These are phyloP conservation scores for Haematococcus sp. DNA, from an alignment of 139 green algal genomes.

Conservation along the genomic window DNA sequence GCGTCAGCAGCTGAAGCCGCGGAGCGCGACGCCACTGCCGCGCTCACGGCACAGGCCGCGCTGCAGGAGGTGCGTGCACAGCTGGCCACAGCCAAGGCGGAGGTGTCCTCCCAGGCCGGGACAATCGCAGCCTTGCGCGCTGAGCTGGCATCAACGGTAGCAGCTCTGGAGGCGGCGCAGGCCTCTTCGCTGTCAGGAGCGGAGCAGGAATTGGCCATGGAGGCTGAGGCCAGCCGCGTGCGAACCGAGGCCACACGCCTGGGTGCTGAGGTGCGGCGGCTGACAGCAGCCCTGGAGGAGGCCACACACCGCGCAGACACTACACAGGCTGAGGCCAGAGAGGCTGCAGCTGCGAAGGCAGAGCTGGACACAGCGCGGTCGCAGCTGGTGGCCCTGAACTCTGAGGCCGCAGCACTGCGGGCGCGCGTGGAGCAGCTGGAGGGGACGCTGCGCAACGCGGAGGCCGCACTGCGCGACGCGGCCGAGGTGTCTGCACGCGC, in stretches of 20 bases:
- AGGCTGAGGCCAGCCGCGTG: conserved; percentile 14
- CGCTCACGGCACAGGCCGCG: neutral
- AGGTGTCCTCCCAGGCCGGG: conserved; percentile 4
- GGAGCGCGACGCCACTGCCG: neutral
- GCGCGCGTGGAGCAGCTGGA: too few relatives aligned
- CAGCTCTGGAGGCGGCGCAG: conserved; percentile 19
- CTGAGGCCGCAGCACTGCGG: too few relatives aligned
- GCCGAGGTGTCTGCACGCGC: too few relatives aligned
- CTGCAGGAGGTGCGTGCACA: neutral
- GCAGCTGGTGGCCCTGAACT: too few relatives aligned
- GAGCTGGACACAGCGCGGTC: too few relatives aligned
- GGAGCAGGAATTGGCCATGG: neutral
- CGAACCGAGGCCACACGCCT: conserved; percentile 3
- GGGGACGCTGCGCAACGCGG: too few relatives aligned
- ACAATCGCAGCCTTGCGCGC: neutral
- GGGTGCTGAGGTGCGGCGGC: neutral
- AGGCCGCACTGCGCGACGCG: too few relatives aligned
- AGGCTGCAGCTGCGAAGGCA: neutral
- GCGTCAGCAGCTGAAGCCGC: neutral
- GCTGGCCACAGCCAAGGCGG: neutral
- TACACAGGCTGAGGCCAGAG: neutral
- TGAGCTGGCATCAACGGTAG: conserved; percentile 21
- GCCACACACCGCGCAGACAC: neutral
- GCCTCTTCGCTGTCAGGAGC: neutral
- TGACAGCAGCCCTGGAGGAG: neutral